A percentile compares a stretch with the other conserved stretches of the same genome.
Evolutionary conservation across 768 basidiomycete species (phyloP).

Genomic region (Tricholoma matsutake): DNA sequence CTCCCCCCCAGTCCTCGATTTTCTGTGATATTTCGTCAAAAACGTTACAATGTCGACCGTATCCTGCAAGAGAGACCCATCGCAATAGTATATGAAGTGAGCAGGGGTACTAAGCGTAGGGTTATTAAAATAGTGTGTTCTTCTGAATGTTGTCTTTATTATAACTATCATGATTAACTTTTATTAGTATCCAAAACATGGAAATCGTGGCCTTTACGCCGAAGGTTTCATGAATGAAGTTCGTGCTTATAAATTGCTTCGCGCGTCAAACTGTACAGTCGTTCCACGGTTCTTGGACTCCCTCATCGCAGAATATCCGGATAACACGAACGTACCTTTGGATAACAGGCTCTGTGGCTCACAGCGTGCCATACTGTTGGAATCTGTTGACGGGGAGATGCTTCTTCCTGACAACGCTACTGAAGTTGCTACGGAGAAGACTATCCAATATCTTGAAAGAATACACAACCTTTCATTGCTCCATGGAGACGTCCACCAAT

Average conservation of each 20-base stretch:
- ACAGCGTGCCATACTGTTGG: too few relatives aligned
- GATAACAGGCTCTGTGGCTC: too few relatives aligned
- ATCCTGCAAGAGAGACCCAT: slow-evolving; percentile 1
- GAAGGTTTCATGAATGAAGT: neutral
- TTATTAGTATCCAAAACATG: neutral
- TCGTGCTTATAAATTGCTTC: neutral
- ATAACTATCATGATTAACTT: neutral
- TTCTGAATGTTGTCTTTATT: neutral
- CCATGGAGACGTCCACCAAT: neutral
- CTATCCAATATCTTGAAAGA: neutral
- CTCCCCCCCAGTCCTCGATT: neutral
- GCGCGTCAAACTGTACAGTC: neutral
- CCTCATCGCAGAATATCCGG: too few relatives aligned
- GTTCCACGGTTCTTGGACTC: too few relatives aligned
- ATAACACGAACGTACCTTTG: too few relatives aligned
- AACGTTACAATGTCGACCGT: slow-evolving; percentile 7
- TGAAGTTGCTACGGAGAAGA: neutral
- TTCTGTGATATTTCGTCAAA: neutral
- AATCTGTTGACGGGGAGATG: too few relatives aligned
- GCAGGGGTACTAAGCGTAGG: neutral
- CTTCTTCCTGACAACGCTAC: too few relatives aligned
- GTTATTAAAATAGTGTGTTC: neutral
- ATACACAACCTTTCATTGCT: neutral
- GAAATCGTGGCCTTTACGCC: neutral
- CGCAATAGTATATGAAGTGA: too few relatives aligned